A percentile compares a stretch with the other conserved stretches of the same genome.
Conservation (phyloP, 1,284 basidiomycete genomes). For the Ustilago sp. region DNA sequence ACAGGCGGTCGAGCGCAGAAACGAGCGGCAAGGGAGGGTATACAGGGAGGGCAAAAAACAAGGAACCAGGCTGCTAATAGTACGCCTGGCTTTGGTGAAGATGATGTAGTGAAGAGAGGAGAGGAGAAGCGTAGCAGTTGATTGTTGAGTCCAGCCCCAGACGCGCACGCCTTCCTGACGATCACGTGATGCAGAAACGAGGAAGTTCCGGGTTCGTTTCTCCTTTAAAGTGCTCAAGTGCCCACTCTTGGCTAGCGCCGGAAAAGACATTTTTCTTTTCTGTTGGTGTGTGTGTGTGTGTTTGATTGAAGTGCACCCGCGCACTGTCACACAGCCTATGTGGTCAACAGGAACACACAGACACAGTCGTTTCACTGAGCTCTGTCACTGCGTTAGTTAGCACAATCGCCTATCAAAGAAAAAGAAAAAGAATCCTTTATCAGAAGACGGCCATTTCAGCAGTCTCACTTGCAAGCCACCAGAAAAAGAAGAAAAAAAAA, state of each 20-base stretch:
- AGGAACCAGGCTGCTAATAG: too few relatives aligned
- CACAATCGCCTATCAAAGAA: background rate
- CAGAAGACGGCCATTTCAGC: background rate
- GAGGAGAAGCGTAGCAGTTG: background rate
- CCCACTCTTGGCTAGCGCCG: background rate
- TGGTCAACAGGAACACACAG: background rate
- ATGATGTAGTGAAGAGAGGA: background rate
- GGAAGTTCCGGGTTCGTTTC: background rate
- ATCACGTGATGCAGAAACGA: background rate
- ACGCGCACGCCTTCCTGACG: too few relatives aligned
- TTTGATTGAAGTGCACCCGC: background rate
- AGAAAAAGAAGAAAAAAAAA: conserved; percentile 15
- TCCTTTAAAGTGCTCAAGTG: background rate
- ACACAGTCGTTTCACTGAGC: background rate
- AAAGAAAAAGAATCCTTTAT: background rate
- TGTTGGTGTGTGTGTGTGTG: background rate
- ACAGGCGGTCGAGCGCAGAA: too few relatives aligned
- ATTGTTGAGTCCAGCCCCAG: too few relatives aligned
- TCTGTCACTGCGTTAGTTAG: background rate
- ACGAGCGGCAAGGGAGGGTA: too few relatives aligned
- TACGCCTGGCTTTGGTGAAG: too few relatives aligned
- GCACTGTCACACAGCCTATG: too few relatives aligned
- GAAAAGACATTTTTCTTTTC: background rate
- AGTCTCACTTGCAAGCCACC: conserved; percentile 1
- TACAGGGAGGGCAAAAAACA: too few relatives aligned